A percentile compares a stretch with the other conserved stretches of the same genome.
These are phyloP conservation scores for Periconia sp. DNA, from an alignment of 2,329 filamentous ascomycete species.

Conservation along the genomic window DNA sequence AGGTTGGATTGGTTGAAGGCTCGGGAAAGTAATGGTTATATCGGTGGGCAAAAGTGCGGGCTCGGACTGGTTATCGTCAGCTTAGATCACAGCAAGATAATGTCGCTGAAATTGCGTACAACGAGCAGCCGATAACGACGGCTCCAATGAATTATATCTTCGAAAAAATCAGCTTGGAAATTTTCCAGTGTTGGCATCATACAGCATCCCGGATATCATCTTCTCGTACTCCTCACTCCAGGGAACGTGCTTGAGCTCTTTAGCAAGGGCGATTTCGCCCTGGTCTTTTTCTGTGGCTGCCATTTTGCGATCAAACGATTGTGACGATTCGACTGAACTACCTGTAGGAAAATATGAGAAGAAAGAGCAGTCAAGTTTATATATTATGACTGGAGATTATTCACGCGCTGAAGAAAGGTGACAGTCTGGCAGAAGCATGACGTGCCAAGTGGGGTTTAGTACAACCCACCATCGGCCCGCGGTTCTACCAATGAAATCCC, in stretches of 20 bases:
- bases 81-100: neutral
- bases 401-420: neutral
- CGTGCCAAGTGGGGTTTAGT: neutral
- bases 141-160: neutral
- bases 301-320: neutral
- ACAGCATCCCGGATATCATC: conserved; percentile 67
- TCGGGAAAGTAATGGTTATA: conserved; percentile 56
- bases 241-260: conserved; percentile 54
- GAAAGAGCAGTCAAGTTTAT: neutral
- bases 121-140: neutral
- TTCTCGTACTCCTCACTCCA: conserved; percentile 65
- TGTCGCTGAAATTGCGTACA: neutral
- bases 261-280: conserved; percentile 50
- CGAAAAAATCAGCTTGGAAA: too few relatives aligned
- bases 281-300: conserved; percentile 47
- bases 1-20: conserved; percentile 20
- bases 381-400: neutral
- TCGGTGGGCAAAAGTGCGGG: conserved; percentile 58
- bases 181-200: conserved; percentile 6
- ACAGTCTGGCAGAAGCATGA: neutral
- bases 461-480: neutral
- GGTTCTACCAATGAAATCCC: neutral
- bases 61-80: conserved; percentile 38
- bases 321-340: neutral
- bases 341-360: neutral